These are phyloP conservation scores for Fusarium agapanthi DNA, from an alignment of 2,329 filamentous ascomycete genomes.

Conservation along the genomic window DNA sequence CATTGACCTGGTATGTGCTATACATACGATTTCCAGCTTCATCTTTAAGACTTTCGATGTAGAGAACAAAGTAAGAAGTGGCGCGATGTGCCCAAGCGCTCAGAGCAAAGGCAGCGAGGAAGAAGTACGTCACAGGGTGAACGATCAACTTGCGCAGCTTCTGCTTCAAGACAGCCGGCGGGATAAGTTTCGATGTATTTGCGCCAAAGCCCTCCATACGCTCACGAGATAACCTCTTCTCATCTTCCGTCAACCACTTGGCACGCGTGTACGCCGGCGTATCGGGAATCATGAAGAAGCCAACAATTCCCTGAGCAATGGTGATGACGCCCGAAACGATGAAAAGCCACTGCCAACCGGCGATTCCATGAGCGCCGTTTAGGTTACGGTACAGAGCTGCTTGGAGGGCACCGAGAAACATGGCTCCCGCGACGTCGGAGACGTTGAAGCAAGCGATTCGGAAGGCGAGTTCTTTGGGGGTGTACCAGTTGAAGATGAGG, in stretches of 20 bases:
- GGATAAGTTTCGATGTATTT: slow-evolving; percentile 43
- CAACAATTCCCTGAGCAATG: slow-evolving; percentile 51
- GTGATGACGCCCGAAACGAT: slow-evolving; percentile 56
- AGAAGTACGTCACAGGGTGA: slow-evolving; percentile 46
- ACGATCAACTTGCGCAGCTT: slow-evolving; percentile 42
- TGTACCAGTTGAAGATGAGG: slow-evolving; percentile 56
- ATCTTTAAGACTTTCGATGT: slow-evolving; percentile 41
- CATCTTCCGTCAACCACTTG: slow-evolving; percentile 42
- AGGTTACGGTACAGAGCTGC: slow-evolving; percentile 53
- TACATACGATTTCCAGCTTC: slow-evolving; percentile 39
- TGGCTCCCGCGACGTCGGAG: slow-evolving; percentile 53
- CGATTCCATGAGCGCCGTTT: slow-evolving; percentile 51
- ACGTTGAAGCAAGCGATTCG: slow-evolving; percentile 56
- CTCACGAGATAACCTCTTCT: slow-evolving; percentile 40
- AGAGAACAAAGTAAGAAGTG: slow-evolving; percentile 49
- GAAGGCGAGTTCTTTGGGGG: slow-evolving; percentile 51
- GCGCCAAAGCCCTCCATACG: slow-evolving; percentile 44
- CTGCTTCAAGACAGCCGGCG: slow-evolving; percentile 29
- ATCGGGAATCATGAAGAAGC: slow-evolving; percentile 51
- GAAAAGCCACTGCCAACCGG: slow-evolving; percentile 58
- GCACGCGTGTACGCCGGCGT: slow-evolving; percentile 44
- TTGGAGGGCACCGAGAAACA: slow-evolving; percentile 56
- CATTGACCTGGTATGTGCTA: slow-evolving; percentile 46
- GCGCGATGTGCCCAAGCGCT: slow-evolving; percentile 45
- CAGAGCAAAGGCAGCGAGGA: slow-evolving; percentile 43